phyloP scores from a whole-genome alignment of 805 yeast genomes.

The Myxozyma monticola region DNA sequence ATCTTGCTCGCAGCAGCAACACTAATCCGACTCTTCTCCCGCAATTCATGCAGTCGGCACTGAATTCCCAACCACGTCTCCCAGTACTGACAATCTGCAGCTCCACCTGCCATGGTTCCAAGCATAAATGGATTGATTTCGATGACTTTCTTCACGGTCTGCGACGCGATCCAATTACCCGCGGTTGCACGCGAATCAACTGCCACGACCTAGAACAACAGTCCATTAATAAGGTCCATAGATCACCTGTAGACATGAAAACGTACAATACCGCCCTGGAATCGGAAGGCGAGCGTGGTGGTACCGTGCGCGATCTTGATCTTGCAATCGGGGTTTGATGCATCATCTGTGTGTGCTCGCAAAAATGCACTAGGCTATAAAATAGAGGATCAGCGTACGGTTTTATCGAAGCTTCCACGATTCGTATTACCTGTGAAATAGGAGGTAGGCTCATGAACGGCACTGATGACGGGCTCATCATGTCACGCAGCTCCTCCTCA shows the following conservation, averaged over 20 bases:
- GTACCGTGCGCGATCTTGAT: conserved; percentile 98
- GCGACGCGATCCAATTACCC: conserved; percentile 97
- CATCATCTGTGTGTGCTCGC: conserved; percentile 98
- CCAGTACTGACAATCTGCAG: conserved; percentile 99
- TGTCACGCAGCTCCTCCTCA: conserved; percentile 25
- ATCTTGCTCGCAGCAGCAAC: conserved; percentile 98
- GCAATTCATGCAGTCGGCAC: conserved; percentile 89
- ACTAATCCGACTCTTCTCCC: conserved; percentile 91
- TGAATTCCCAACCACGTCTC: conserved; percentile 98
- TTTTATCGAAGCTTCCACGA: not conserved
- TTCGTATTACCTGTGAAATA: conserved; percentile 33
- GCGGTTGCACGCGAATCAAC: conserved; percentile 98
- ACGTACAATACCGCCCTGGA: conserved; percentile 79
- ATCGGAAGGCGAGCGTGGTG: conserved; percentile 95
- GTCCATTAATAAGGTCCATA: not conserved
- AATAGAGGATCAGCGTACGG: not conserved
- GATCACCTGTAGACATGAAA: conserved; percentile 31
- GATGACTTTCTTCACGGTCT: conserved; percentile 95
- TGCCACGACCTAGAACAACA: conserved; percentile 57
- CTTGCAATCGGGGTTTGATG: conserved; percentile 85
- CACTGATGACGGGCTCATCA: conserved; percentile 11
- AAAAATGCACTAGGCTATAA: conserved; percentile 81
- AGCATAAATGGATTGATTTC: conserved; percentile 91
- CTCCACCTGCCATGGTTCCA: conserved; percentile 99
- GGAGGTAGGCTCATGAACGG: conserved; percentile 37